Evolutionary conservation across 2,329 filamentous ascomycete species (phyloP), one percentile per base, ranked within the genome.

Genomic region (Neofusicoccum ribis): DNA sequence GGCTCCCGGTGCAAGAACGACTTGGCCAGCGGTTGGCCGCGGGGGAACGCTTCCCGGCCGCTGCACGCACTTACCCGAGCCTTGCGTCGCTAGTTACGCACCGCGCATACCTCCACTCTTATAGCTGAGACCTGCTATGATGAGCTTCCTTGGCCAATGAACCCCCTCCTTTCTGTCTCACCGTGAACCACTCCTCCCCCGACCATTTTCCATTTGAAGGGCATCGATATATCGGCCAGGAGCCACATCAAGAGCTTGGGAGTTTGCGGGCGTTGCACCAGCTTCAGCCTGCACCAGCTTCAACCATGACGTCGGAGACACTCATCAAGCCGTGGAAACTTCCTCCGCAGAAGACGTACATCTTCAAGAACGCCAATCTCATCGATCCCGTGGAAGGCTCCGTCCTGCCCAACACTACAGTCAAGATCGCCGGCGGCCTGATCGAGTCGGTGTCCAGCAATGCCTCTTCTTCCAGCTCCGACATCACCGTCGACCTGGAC

Each of bases 321-420:
- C 37, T 63, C 14, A 43, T 63, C 37, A 63, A 63, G 37, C 73
- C 74, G 0, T 76, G 74, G 74, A 62, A 66, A 46, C 72, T 68
- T 8, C 65, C 68, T 7, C 50, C 66, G 39, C 69, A 67, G 1
- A 67, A 68, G 20, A 69, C 69, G 2, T 70, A 73, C 67, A 68
- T 79, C 11, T 78, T 85, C 43, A 68, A 72, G 15, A 82, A 83
- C 65, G 80, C 80, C 56, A 81, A 77, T 59, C 68, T 84, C 31
- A 72, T 84, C 37, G 79, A 84, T 65, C 67, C 78, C 0, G 72
- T 72, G 12, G 67, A 69, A 0, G 80, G 81, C 34, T 69, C 66
- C 2, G 60, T 65, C 34, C 61, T n/a, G 3, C 37, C 47, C 14
- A 51, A 62, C 43, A 49, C 52, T 5, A 64, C 66, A 2, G 52